Conservation (phyloP, 2,329 filamentous ascomycete species). For the Zymoseptoria ardabiliae region DNA sequence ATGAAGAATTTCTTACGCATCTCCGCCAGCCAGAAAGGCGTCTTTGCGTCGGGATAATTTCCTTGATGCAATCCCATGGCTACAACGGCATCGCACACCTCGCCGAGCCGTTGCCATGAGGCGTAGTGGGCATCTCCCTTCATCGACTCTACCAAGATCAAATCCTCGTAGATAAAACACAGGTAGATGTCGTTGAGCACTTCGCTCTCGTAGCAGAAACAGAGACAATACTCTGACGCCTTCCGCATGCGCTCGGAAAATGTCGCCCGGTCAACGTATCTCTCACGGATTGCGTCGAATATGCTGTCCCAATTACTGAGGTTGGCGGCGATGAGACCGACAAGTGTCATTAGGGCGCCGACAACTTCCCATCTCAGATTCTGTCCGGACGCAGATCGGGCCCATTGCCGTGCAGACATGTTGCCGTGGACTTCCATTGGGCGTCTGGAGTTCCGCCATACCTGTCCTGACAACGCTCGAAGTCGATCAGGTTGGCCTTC, state of each 20-base stretch:
- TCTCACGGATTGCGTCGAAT: constrained; percentile 41
- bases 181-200: constrained; percentile 29
- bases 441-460: constrained; percentile 37
- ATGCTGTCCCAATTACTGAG: constrained; percentile 30
- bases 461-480: constrained; percentile 32
- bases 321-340: constrained; percentile 31
- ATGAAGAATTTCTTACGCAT: constrained; percentile 29
- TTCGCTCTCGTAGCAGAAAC: constrained; percentile 31
- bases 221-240: constrained; percentile 28
- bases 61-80: constrained; percentile 31
- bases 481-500: constrained; percentile 29
- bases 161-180: constrained; percentile 28
- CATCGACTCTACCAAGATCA: constrained; percentile 26
- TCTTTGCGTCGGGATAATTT: constrained; percentile 24
- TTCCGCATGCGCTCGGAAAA: constrained; percentile 40
- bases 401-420: constrained; percentile 35
- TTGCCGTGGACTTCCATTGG: constrained; percentile 31
- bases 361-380: constrained; percentile 40
- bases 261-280: constrained; percentile 38
- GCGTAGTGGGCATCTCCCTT: constrained; percentile 29
- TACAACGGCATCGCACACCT: constrained; percentile 29
- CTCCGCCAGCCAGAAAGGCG: constrained; percentile 29
- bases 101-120: constrained; percentile 29
- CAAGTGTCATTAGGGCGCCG: constrained; percentile 33
- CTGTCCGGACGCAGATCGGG: constrained; percentile 32